Evolutionary conservation across 768 basidiomycete species (phyloP), one percentile per base, ranked within the genome.

Genomic region (Exidia glandulosa): DNA sequence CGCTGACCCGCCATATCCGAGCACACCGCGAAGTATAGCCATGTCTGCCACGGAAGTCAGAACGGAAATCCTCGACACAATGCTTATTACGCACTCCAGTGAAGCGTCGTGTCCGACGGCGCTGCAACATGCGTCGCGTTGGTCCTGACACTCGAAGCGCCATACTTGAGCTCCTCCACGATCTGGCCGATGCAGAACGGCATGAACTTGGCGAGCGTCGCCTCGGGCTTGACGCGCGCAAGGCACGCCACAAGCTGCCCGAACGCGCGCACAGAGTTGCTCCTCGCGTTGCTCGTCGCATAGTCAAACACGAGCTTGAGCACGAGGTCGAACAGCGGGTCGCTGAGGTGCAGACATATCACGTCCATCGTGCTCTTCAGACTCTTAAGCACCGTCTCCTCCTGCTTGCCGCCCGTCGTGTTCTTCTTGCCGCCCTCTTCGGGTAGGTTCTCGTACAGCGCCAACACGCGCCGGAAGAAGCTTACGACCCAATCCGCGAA

Each of bases 401-500:
- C 89, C 73, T 78, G 81, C 69, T 88, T 89, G n/a, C 90, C 90
- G 27, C 90, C 90, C 2, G 90, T 91, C 34, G 80, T 86, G 63
- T 89, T 89, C 72, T 80, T 83, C 74, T 83, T 84, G 3, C 95
- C 95, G 12, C 90, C 93, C 72, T 95, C 94, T 70, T 98, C 95
- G 0, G 94, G 94, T 3, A 98, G 75, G 68, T 95, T 94, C 74
- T 94, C 90, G 67, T 88, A 94, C 23, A 97, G 73, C 1, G 88
- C 82, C 57, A 92, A 76, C 57, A 92, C 82, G 10, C 90, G 82
- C 16, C 88, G 78, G 66, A 92, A 85, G 32, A 92, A 80, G 25
- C 86, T 83, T 0, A 79, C 80, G 13, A 91, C 84, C 90, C 90
- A 92, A 67, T 88, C 90, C 90, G 89, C 85, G 70, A 91, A 90